These are phyloP conservation scores for Ascochyta lentis DNA, from an alignment of 2,329 filamentous ascomycete species.

Conservation along the genomic window DNA sequence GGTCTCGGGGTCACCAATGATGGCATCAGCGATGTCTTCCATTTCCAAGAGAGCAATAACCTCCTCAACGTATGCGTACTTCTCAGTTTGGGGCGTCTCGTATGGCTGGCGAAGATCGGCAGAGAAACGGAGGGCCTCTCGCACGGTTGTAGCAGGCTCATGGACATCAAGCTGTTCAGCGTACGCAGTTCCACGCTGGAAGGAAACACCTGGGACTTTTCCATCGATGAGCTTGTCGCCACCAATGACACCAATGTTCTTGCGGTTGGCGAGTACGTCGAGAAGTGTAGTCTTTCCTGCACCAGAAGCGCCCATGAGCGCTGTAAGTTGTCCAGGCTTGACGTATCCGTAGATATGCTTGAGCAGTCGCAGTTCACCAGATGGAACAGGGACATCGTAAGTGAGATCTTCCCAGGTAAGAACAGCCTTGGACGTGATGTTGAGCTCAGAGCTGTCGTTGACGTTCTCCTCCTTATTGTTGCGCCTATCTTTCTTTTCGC, in stretches of 20 bases:
- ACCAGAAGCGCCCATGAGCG: slow-evolving; percentile 57
- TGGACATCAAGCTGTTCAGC: slow-evolving; percentile 72
- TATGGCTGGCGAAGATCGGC: slow-evolving; percentile 68
- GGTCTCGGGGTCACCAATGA: slow-evolving; percentile 66
- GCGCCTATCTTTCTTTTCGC: slow-evolving; percentile 64
- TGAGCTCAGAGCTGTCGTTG: slow-evolving; percentile 54
- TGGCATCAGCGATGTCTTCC: slow-evolving; percentile 70
- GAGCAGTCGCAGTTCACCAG: slow-evolving; percentile 60
- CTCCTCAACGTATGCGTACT: slow-evolving; percentile 70
- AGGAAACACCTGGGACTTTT: slow-evolving; percentile 62
- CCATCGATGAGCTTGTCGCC: slow-evolving; percentile 71
- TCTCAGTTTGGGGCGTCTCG: slow-evolving; percentile 64
- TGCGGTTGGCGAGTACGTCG: slow-evolving; percentile 73
- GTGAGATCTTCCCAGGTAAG: slow-evolving; percentile 65
- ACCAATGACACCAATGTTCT: slow-evolving; percentile 68
- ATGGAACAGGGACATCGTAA: slow-evolving; percentile 74
- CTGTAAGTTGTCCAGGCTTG: slow-evolving; percentile 63
- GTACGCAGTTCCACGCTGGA: slow-evolving; percentile 69
- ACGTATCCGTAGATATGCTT: slow-evolving; percentile 64
- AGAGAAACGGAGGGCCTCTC: slow-evolving; percentile 71
- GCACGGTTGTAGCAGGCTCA: slow-evolving; percentile 66
- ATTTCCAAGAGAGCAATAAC: slow-evolving; percentile 70
- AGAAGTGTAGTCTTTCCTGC: slow-evolving; percentile 87
- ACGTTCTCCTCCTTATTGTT: slow-evolving; percentile 52
- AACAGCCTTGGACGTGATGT: slow-evolving; percentile 62